These are phyloP conservation scores for Podila horticola DNA, from an alignment of 192 early-diverging fungal genomes.

Conservation along the genomic window DNA sequence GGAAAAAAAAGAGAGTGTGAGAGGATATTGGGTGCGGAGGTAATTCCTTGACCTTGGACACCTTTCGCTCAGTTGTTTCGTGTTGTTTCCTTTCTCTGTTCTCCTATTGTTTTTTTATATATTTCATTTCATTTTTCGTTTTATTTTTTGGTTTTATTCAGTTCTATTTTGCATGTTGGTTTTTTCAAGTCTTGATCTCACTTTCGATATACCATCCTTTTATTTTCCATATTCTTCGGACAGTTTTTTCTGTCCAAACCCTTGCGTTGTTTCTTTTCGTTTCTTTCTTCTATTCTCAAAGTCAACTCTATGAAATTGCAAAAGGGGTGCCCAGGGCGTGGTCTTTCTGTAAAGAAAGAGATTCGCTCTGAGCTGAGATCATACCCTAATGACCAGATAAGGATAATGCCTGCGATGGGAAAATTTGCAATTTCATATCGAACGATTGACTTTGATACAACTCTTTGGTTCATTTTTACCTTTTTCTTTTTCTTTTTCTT, in stretches of 20 bases:
- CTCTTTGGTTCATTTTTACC: background rate
- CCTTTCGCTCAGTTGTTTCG: background rate
- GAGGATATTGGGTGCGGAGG: background rate
- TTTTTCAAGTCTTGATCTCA: no score
- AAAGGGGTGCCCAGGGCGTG: conserved; percentile 4
- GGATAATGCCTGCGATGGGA: conserved; percentile 25
- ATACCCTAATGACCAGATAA: conserved; percentile 54
- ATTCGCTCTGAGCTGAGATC: conserved; percentile 44
- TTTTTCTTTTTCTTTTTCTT: background rate
- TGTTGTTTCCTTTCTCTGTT: background rate
- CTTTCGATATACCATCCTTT: conserved; percentile 2
- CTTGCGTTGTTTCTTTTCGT: background rate
- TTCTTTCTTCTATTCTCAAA: background rate
- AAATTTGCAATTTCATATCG: conserved; percentile 6
- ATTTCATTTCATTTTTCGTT: background rate
- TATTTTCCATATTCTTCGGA: background rate
- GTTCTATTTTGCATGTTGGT: no score
- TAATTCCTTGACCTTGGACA: background rate
- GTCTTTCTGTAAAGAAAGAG: background rate
- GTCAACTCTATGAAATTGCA: background rate
- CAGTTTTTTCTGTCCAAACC: background rate
- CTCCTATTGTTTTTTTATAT: background rate
- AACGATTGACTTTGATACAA: conserved; percentile 13
- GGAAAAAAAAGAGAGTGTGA: background rate
- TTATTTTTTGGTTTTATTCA: background rate